Conservation (phyloP, 2,329 filamentous ascomycete genomes). For the Phyllosticta citribraziliensis region DNA sequence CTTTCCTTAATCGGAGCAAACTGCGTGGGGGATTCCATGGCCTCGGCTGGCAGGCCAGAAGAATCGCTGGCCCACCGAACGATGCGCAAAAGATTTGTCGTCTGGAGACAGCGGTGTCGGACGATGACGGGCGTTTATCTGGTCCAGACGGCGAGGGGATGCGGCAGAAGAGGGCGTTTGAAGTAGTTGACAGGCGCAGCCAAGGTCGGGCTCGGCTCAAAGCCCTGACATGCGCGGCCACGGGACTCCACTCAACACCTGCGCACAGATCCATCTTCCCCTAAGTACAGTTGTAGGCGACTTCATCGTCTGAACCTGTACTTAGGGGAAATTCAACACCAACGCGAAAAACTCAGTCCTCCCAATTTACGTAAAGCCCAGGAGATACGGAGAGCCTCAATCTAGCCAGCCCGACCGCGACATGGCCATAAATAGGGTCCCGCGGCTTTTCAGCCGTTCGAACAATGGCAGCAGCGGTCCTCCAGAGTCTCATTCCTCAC, state of each 20-base stretch:
- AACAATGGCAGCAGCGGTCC: not conserved
- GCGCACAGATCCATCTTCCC: not conserved
- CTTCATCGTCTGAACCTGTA: conserved; percentile 1
- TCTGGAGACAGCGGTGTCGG: not conserved
- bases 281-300: conserved; percentile 9
- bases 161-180: not conserved
- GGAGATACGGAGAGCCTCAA: conserved; percentile 6
- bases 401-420: not conserved
- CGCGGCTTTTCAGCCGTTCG: not conserved
- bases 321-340: conserved; percentile 9
- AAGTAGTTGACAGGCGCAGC: not conserved
- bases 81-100: not conserved
- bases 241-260: not conserved
- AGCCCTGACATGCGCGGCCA: not conserved
- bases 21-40: not conserved
- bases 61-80: not conserved
- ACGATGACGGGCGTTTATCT: not conserved
- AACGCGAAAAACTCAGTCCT: conserved; percentile 9
- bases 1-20: not conserved
- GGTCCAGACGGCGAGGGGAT: not conserved
- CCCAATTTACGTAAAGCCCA: conserved; percentile 10
- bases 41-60: not conserved
- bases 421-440: conserved; percentile 6
- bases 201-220: not conserved
- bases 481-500: not conserved